Evolutionary conservation across 192 early-diverging fungal species (phyloP).

Genomic region (Coemansia pectinata): DNA sequence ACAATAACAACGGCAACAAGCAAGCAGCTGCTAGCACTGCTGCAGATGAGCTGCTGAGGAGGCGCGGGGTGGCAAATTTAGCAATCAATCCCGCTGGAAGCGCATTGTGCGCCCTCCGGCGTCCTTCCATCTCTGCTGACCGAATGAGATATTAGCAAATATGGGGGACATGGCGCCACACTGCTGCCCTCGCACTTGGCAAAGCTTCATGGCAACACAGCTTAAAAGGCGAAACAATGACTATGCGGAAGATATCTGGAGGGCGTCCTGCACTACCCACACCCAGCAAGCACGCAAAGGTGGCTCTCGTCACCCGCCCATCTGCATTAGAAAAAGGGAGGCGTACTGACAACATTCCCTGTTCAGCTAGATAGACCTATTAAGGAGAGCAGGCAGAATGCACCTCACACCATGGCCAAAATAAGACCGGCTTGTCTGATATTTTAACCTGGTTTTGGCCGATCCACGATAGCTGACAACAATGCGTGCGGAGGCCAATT

Average conservation of each 20-base stretch:
- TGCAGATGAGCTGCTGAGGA: not conserved
- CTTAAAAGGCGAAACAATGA: not conserved
- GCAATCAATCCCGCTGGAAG: not conserved
- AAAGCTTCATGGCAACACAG: not conserved
- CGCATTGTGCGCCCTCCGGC: not conserved
- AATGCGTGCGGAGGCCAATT: not conserved
- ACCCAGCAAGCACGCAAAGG: not conserved
- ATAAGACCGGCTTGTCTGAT: not conserved
- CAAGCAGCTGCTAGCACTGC: not conserved
- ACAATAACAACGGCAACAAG: not conserved
- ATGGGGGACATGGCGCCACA: not conserved
- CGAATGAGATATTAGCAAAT: not conserved
- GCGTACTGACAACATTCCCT: not conserved
- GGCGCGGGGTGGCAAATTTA: conserved; percentile 18
- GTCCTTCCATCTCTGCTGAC: not conserved
- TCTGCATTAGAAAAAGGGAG: not conserved
- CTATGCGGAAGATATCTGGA: not conserved
- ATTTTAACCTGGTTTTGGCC: not conserved
- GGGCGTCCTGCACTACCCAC: not conserved
- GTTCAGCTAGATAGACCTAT: not conserved
- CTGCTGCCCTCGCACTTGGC: not conserved
- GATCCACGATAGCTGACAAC: not conserved
- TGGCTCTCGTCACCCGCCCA: not conserved
- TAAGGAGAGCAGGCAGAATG: not conserved
- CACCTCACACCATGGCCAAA: not conserved